phyloP scores from a whole-genome alignment of 345 rosid genomes.

The Pelargonium nanum region DNA sequence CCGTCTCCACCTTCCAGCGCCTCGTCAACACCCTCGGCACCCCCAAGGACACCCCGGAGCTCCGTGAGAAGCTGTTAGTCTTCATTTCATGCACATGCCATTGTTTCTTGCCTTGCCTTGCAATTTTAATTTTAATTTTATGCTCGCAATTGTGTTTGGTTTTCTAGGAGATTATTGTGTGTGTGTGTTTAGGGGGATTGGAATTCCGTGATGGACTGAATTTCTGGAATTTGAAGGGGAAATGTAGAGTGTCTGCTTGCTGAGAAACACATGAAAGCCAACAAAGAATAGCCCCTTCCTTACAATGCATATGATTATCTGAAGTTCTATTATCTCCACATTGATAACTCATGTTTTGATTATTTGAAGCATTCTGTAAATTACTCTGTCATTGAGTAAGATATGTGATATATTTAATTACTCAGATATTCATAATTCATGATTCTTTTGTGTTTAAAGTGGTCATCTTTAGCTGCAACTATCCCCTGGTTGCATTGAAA shows the following conservation, averaged over 20 bases:
- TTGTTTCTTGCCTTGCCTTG: background rate
- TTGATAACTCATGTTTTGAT: background rate
- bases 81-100: background rate
- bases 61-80: slow-evolving; percentile 21
- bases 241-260: no score
- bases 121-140: background rate
- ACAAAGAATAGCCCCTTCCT: no score
- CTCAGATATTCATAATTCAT: background rate
- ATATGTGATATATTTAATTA: background rate
- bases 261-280: no score
- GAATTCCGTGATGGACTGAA: no score
- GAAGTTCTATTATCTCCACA: background rate
- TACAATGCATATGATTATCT: no score
- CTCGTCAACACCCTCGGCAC: slow-evolving; percentile 15
- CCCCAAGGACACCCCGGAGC: slow-evolving; percentile 16
- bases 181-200: no score
- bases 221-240: no score
- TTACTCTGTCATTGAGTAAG: background rate
- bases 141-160: no score
- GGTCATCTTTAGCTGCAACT: no score
- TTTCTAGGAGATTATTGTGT: no score
- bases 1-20: slow-evolving; percentile 16
- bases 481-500: no score
- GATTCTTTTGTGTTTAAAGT: background rate
- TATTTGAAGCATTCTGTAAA: no score